Conservation (phyloP, 2,329 filamentous ascomycete species). For the Paraphoma chrysanthemicola region DNA sequence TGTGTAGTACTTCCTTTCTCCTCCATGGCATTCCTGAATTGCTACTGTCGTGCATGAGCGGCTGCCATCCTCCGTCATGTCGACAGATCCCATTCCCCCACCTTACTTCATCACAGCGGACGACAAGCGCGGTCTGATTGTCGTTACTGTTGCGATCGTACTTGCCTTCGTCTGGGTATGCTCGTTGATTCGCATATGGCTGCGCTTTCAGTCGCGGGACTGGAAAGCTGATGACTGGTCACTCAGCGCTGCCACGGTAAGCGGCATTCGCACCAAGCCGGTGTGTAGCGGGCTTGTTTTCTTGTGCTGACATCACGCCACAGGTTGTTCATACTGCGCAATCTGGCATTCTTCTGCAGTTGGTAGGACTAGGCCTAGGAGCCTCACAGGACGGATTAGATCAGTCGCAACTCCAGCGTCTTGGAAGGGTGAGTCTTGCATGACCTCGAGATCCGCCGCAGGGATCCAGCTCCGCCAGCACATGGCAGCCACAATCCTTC, state of each 20-base stretch:
- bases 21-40: slow-evolving; percentile 8
- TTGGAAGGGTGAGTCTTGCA: slow-evolving; percentile 33
- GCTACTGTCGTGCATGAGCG: slow-evolving; percentile 3
- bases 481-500: not conserved
- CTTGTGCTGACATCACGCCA: slow-evolving; percentile 11
- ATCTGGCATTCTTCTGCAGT: slow-evolving; percentile 31
- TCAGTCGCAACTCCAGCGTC: slow-evolving; percentile 17
- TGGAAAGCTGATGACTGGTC: slow-evolving; percentile 43
- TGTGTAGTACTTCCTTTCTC: not conserved
- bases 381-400: slow-evolving; percentile 20
- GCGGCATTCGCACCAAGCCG: slow-evolving; percentile 1
- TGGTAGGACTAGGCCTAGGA: slow-evolving; percentile 35
- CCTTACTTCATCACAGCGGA: slow-evolving; percentile 36
- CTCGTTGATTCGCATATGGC: slow-evolving; percentile 37
- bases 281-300: not conserved
- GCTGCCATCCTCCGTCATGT: slow-evolving; percentile 19
- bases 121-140: slow-evolving; percentile 44
- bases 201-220: slow-evolving; percentile 33
- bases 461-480: slow-evolving; percentile 15
- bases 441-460: slow-evolving; percentile 5
- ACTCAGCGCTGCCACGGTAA: slow-evolving; percentile 29
- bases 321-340: slow-evolving; percentile 36
- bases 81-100: slow-evolving; percentile 29
- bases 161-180: slow-evolving; percentile 40
- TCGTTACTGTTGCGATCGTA: slow-evolving; percentile 34